Percentiles rank a stretch among this genome's conserved stretches.
Evolutionary conservation across 2,329 filamentous ascomycete species (phyloP).

Genomic region (Diaporthe australafricana): DNA sequence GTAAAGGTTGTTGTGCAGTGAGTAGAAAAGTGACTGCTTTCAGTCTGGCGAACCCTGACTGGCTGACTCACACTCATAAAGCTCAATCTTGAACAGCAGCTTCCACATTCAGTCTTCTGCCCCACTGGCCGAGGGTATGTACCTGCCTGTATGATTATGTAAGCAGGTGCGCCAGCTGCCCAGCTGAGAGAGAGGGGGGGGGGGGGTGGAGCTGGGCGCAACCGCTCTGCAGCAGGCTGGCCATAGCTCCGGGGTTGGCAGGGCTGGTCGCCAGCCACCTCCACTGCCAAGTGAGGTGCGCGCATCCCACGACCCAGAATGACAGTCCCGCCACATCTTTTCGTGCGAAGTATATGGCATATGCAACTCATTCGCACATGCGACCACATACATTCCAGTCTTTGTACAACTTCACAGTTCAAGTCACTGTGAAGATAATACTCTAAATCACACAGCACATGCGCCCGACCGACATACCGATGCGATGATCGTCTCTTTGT

Average conservation of each 20-base stretch:
- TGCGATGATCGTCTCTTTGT: constrained; percentile 52
- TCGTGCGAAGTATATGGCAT: background rate
- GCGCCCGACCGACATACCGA: constrained; percentile 28
- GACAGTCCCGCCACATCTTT: constrained; percentile 28
- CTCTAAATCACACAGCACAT: constrained; percentile 2
- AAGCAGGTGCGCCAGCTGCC: background rate
- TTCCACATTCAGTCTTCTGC: background rate
- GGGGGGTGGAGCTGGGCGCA: background rate
- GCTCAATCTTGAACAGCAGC: constrained; percentile 9
- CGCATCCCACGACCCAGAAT: constrained; percentile 8
- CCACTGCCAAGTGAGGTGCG: constrained; percentile 14
- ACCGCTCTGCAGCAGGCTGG: background rate
- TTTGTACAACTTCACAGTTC: background rate
- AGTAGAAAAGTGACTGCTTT: background rate
- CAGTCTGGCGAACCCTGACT: background rate
- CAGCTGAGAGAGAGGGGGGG: background rate
- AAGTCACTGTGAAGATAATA: background rate
- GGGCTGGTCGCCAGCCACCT: constrained; percentile 22
- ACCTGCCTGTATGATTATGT: constrained; percentile 12
- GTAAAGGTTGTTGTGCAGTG: background rate
- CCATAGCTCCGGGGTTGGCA: background rate
- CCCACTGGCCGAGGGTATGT: no score
- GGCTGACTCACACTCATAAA: constrained; percentile 31
- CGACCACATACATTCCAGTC: background rate
- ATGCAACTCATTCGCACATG: constrained; percentile 9